phyloP scores from a whole-genome alignment of 2,329 filamentous ascomycete species.

The Ophiostoma montium region DNA sequence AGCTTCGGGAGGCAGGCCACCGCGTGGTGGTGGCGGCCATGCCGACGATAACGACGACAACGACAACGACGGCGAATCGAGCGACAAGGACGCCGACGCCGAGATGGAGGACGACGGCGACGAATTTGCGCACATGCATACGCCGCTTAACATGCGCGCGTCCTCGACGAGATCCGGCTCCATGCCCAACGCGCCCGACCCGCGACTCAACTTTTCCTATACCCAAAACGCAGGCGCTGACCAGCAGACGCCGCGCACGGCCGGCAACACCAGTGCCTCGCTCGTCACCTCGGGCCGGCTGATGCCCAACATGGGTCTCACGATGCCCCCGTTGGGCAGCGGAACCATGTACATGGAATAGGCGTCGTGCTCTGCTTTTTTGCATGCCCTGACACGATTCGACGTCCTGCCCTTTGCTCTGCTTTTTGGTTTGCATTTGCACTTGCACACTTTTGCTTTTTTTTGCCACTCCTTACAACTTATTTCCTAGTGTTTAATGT shows the following conservation, averaged over 20 bases:
- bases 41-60: neutral
- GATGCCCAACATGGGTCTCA: slow-evolving; percentile 27
- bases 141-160: slow-evolving; percentile 13
- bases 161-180: no score
- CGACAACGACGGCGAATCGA: neutral
- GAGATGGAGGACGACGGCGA: slow-evolving; percentile 51
- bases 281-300: slow-evolving; percentile 2
- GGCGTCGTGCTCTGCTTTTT: slow-evolving; percentile 10
- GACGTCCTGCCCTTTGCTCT: neutral
- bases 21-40: neutral
- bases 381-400: neutral
- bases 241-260: slow-evolving; percentile 16
- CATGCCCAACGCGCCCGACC: neutral
- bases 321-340: slow-evolving; percentile 29
- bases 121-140: slow-evolving; percentile 35
- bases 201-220: slow-evolving; percentile 4
- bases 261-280: slow-evolving; percentile 13
- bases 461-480: neutral
- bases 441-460: neutral
- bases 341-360: slow-evolving; percentile 41
- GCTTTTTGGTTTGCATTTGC: slow-evolving; percentile 12
- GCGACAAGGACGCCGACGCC: slow-evolving; percentile 19
- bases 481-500: neutral
- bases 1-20: neutral
- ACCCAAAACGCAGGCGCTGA: slow-evolving; percentile 24